These are phyloP conservation scores for Eutrema salsugineum DNA, from an alignment of 441 rosid genomes.

Conservation along the genomic window DNA sequence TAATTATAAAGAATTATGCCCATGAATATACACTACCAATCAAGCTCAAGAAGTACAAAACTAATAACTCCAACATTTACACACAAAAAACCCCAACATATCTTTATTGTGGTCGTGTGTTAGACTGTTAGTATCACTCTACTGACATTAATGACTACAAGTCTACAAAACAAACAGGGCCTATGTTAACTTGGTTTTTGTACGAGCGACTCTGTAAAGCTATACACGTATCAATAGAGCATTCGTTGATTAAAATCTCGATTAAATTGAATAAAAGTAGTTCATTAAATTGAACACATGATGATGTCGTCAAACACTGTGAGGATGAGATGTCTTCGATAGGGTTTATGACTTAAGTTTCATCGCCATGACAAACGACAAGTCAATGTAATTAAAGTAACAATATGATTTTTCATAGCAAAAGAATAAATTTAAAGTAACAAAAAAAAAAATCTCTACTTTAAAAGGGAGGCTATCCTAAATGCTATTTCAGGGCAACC, in stretches of 20 bases:
- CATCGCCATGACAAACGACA: background rate
- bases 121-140: too few species aligned
- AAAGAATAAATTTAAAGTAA: too few species aligned
- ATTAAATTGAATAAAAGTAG: background rate
- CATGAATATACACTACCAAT: too few species aligned
- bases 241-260: background rate
- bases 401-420: too few species aligned
- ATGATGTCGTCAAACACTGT: background rate
- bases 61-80: too few species aligned
- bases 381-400: background rate
- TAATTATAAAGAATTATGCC: too few species aligned
- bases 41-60: too few species aligned
- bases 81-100: too few species aligned
- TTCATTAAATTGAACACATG: background rate
- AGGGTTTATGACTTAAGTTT: background rate
- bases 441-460: background rate
- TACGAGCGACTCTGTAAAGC: background rate
- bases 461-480: background rate
- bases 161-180: background rate
- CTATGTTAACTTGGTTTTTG: background rate
- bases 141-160: background rate
- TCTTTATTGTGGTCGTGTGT: background rate
- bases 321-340: background rate
- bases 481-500: background rate
- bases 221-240: background rate